Evolutionary conservation across 768 basidiomycete species (phyloP).

Genomic region (Termitomyces sp.): DNA sequence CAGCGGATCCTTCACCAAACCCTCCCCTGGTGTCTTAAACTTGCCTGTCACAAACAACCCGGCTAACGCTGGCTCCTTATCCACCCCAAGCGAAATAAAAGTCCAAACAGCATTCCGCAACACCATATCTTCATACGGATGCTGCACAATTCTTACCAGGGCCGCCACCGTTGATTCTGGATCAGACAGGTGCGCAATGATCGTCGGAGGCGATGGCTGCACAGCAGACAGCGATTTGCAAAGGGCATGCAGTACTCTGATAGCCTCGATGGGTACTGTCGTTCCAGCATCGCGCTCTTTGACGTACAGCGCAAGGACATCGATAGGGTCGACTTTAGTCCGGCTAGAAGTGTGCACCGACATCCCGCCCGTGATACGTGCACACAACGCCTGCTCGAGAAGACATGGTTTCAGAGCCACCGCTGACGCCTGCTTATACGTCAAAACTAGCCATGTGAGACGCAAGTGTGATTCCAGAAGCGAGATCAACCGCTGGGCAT

Average conservation of each 20-base stretch:
- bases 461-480: conserved; percentile 64
- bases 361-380: conserved; percentile 47
- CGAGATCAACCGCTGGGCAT: conserved; percentile 61
- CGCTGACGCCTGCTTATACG: conserved; percentile 49
- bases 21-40: conserved; percentile 43
- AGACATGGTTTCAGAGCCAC: conserved; percentile 47
- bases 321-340: conserved; percentile 62
- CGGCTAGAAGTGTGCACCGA: conserved; percentile 38
- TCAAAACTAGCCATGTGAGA: conserved; percentile 57
- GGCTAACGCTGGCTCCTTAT: conserved; percentile 83
- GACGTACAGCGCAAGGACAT: conserved; percentile 65
- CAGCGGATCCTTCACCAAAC: conserved; percentile 30
- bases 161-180: conserved; percentile 65
- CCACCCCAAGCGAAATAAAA: conserved; percentile 74
- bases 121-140: conserved; percentile 72
- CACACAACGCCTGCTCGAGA: conserved; percentile 72
- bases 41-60: conserved; percentile 73
- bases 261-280: conserved; percentile 59
- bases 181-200: conserved; percentile 73
- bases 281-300: conserved; percentile 58
- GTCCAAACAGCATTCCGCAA: conserved; percentile 78
- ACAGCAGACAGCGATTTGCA: conserved; percentile 57
- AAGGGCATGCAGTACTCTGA: conserved; percentile 60
- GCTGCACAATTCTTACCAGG: conserved; percentile 66
- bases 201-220: conserved; percentile 61